Conservation (phyloP, 352 stramenopile species). For the Discostella stelligera region DNA sequence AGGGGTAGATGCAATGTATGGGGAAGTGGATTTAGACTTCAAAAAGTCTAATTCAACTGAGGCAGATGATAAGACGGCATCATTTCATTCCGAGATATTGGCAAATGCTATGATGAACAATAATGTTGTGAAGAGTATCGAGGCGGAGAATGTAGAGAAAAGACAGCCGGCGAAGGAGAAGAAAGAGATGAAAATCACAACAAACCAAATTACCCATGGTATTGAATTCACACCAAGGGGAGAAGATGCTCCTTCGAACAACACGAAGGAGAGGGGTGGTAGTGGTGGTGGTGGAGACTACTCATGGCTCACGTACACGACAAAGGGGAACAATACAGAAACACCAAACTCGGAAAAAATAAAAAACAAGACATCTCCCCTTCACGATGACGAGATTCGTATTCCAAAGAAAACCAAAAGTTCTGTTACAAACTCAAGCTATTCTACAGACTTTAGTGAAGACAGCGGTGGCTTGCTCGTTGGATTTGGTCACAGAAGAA, state of each 20-base stretch:
- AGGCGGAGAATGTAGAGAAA: neutral
- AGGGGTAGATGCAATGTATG: conserved; percentile 54
- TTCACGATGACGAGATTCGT: conserved; percentile 16
- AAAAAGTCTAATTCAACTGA: neutral
- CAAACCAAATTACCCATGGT: neutral
- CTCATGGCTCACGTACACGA: conserved; percentile 19
- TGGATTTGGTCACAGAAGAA: conserved; percentile 38
- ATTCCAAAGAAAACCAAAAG: conserved; percentile 5
- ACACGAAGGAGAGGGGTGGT: neutral
- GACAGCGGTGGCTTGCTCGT: conserved; percentile 47
- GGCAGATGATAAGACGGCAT: conserved; percentile 26
- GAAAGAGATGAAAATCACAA: conserved; percentile 1
- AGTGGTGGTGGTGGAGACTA: neutral
- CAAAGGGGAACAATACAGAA: conserved; percentile 10
- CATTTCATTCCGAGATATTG: conserved; percentile 9
- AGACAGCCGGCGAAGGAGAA: neutral
- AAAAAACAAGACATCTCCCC: neutral
- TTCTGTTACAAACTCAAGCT: conserved; percentile 2
- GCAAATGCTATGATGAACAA: neutral
- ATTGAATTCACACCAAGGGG: conserved; percentile 1
- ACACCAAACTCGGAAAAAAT: conserved; percentile 1
- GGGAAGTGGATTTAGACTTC: conserved; percentile 17
- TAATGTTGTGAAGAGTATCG: neutral
- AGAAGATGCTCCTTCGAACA: neutral
- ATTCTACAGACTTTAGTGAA: conserved; percentile 43